Percentiles rank a stretch among this genome's conserved stretches.
Conservation (phyloP, 306 rosid species). For the Arachis stenosperma region DNA sequence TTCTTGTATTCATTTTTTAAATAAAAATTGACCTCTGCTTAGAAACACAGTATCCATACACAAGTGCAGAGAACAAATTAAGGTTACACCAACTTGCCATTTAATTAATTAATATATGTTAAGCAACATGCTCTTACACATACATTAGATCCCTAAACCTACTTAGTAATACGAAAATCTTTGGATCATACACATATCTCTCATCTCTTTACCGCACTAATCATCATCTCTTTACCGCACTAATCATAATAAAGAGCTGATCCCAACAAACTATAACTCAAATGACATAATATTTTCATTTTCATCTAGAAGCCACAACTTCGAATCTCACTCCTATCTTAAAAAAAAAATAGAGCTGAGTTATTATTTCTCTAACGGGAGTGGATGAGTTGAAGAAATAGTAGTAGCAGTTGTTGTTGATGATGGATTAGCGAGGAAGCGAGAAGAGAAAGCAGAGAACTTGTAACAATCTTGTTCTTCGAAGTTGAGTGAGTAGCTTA, state of each 20-base stretch:
- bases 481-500: slow-evolving; percentile 84
- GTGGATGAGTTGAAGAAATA: neutral
- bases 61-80: neutral
- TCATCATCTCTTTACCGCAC: too few relatives aligned
- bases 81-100: neutral
- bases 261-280: too few relatives aligned
- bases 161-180: neutral
- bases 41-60: too few relatives aligned
- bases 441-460: slow-evolving; percentile 79
- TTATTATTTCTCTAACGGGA: slow-evolving; percentile 35
- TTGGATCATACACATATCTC: slow-evolving; percentile 7
- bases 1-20: too few relatives aligned
- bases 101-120: neutral
- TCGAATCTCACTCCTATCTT: too few relatives aligned
- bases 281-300: too few relatives aligned
- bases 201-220: too few relatives aligned
- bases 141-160: neutral
- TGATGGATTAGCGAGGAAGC: slow-evolving; percentile 60
- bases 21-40: too few relatives aligned
- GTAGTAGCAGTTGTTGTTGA: slow-evolving; percentile 23
- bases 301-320: too few relatives aligned
- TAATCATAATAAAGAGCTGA: too few relatives aligned
- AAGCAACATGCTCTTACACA: neutral
- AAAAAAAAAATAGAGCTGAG: neutral
- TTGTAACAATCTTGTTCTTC: slow-evolving; percentile 80